Conservation (phyloP, 148 eudicot species). For the Amaranthus cruentus region DNA sequence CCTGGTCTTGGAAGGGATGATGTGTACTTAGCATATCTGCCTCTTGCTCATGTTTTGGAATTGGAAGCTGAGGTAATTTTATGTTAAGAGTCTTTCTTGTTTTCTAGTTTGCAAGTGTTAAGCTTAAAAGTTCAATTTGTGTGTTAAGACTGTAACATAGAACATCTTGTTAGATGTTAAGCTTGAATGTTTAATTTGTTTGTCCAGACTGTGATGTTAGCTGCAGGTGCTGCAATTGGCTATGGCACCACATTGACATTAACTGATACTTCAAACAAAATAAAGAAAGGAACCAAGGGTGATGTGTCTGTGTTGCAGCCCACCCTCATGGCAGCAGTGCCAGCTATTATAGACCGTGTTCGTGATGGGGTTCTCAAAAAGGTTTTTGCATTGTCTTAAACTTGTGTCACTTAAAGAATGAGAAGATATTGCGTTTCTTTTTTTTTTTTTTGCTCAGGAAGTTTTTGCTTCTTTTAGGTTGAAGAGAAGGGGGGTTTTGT, state of each 20-base stretch:
- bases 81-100: background rate
- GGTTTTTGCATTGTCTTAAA: conserved; percentile 32
- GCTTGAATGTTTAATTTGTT: conserved; percentile 15
- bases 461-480: conserved; percentile 42
- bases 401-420: background rate
- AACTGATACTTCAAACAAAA: conserved; percentile 91
- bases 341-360: conserved; percentile 93
- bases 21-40: conserved; percentile 79
- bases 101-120: background rate
- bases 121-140: conserved; percentile 14
- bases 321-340: conserved; percentile 95
- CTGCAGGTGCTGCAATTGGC: conserved; percentile 74
- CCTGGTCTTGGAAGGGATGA: conserved; percentile 67
- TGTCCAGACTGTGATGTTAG: conserved; percentile 72
- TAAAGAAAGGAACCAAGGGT: conserved; percentile 93
- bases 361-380: conserved; percentile 87
- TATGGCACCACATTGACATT: conserved; percentile 83
- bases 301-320: conserved; percentile 77
- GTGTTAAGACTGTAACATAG: conserved; percentile 52
- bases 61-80: conserved; percentile 86
- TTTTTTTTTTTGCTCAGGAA: conserved; percentile 5
- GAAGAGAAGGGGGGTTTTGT: conserved; percentile 71
- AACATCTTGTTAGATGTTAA: too few relatives aligned
- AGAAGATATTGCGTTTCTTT: background rate
- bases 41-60: conserved; percentile 94